A percentile compares a stretch with the other conserved stretches of the same genome.
phyloP scores from a whole-genome alignment of 2,329 filamentous ascomycete species.

The Arthrocladium fulminans region DNA sequence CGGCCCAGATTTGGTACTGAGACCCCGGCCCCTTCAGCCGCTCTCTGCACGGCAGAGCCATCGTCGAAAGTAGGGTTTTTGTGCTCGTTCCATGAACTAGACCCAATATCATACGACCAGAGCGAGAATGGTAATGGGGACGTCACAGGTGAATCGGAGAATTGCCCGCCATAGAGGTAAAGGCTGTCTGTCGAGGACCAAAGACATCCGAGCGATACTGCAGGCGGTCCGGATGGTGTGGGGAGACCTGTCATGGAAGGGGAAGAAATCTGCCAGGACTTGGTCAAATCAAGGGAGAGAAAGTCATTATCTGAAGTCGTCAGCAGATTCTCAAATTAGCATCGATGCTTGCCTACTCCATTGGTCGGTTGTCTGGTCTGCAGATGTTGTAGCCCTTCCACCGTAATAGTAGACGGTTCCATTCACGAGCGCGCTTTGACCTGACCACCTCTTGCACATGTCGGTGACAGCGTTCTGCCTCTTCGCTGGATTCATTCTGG shows the following conservation, averaged over 20 bases:
- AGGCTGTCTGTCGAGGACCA: conserved; percentile 64
- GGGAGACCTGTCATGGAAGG: conserved; percentile 56
- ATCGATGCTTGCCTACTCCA: conserved; percentile 51
- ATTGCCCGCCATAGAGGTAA: conserved; percentile 67
- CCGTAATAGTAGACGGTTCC: conserved; percentile 71
- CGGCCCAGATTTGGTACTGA: conserved; percentile 60
- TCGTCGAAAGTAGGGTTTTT: conserved; percentile 51
- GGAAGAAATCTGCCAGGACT: conserved; percentile 59
- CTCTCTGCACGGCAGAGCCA: conserved; percentile 55
- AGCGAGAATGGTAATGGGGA: conserved; percentile 53
- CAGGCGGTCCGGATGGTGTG: conserved; percentile 59
- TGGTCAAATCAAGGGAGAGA: conserved; percentile 60
- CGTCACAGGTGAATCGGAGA: conserved; percentile 53
- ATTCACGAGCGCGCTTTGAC: conserved; percentile 60
- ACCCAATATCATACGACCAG: conserved; percentile 61
- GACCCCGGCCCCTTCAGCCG: conserved; percentile 64
- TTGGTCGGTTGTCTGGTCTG: conserved; percentile 52
- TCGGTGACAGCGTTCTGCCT: conserved; percentile 41
- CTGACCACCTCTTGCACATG: conserved; percentile 57
- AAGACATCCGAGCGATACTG: conserved; percentile 63
- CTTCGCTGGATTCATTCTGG: conserved; percentile 9
- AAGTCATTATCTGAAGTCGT: conserved; percentile 56
- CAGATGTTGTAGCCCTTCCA: conserved; percentile 52
- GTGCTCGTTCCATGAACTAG: conserved; percentile 55
- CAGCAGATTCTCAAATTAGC: neutral